These are phyloP conservation scores for Sclerotinia spermophila DNA, from an alignment of 2,329 filamentous ascomycete species.

Conservation along the genomic window DNA sequence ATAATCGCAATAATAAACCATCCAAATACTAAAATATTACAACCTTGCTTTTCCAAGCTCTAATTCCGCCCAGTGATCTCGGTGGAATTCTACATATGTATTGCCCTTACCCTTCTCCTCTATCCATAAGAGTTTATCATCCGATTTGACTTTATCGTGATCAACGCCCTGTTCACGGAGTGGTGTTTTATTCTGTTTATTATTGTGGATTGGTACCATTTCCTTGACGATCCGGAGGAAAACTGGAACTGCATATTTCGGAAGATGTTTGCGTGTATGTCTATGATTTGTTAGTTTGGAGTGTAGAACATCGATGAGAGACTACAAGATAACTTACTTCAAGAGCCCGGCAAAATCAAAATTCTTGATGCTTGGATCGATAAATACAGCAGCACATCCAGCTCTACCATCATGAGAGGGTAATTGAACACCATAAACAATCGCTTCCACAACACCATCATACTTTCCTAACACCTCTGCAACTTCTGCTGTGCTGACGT, in stretches of 20 bases:
- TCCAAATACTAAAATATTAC: conserved; percentile 29
- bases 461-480: conserved; percentile 58
- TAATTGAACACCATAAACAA: conserved; percentile 65
- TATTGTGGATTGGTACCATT: conserved; percentile 65
- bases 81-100: conserved; percentile 56
- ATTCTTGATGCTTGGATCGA: conserved; percentile 47
- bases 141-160: conserved; percentile 44
- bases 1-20: neutral
- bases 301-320: neutral
- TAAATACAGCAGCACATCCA: conserved; percentile 61
- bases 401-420: conserved; percentile 66
- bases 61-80: conserved; percentile 55
- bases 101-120: conserved; percentile 52
- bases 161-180: conserved; percentile 65
- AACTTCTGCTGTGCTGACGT: conserved; percentile 65
- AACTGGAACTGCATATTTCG: conserved; percentile 71
- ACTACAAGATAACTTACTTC: conserved; percentile 37
- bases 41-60: conserved; percentile 44
- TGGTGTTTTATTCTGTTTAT: conserved; percentile 76
- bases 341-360: conserved; percentile 62
- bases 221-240: conserved; percentile 62
- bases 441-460: conserved; percentile 59
- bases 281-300: conserved; percentile 30
- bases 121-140: conserved; percentile 51
- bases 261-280: conserved; percentile 57